Conservation (phyloP, 352 stramenopile genomes). For the Pythium vanterpoolii region DNA sequence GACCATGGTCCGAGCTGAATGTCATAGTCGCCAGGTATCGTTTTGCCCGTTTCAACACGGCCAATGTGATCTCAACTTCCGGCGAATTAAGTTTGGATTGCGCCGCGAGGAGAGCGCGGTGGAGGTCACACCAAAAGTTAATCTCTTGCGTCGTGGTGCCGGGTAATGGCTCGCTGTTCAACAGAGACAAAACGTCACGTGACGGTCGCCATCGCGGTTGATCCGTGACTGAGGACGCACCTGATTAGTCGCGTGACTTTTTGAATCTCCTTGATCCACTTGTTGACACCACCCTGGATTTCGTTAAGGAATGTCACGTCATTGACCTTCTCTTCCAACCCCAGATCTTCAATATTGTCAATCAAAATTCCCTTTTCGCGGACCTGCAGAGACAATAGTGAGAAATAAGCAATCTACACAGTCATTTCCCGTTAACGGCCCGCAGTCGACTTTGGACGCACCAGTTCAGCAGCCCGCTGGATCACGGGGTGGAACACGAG, state of each 20-base stretch:
- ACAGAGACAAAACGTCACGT: not conserved
- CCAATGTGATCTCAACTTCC: slow-evolving; percentile 90
- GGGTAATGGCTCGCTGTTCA: slow-evolving; percentile 64
- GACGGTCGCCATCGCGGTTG: not conserved
- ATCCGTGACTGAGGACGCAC: slow-evolving; percentile 20
- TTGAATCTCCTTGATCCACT: slow-evolving; percentile 95
- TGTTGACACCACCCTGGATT: slow-evolving; percentile 88
- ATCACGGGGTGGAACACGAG: slow-evolving; percentile 88
- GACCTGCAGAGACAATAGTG: slow-evolving; percentile 24
- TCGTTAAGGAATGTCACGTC: slow-evolving; percentile 85
- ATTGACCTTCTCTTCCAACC: slow-evolving; percentile 78
- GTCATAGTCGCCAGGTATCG: slow-evolving; percentile 88
- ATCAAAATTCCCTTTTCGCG: slow-evolving; percentile 73
- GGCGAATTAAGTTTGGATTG: slow-evolving; percentile 86
- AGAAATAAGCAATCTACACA: not conserved
- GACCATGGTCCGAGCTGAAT: slow-evolving; percentile 88
- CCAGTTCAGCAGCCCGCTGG: slow-evolving; percentile 66
- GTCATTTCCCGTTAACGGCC: not conserved
- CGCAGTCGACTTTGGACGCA: not conserved
- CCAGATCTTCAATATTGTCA: slow-evolving; percentile 73
- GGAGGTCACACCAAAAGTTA: slow-evolving; percentile 94
- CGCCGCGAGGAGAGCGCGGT: slow-evolving; percentile 82
- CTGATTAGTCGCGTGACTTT: slow-evolving; percentile 89
- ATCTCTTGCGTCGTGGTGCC: slow-evolving; percentile 92
- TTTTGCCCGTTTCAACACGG: slow-evolving; percentile 90